Evolutionary conservation across 2,329 filamentous ascomycete species (phyloP).

Genomic region (Penicillium rolfsii): DNA sequence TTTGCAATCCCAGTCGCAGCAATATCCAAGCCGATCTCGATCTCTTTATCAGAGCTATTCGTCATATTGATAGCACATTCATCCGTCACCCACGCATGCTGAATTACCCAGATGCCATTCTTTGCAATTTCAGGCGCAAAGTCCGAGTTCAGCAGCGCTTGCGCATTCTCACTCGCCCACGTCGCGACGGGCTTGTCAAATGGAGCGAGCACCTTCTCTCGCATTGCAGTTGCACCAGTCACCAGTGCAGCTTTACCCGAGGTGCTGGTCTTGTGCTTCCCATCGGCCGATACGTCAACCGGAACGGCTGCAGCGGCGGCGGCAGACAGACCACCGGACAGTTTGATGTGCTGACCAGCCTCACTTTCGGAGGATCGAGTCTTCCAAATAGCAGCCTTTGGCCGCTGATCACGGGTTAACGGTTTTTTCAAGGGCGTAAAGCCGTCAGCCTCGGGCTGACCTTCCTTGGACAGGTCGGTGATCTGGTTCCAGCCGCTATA

Average conservation of each 20-base stretch:
- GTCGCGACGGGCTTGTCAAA: neutral
- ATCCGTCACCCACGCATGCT: slow-evolving; percentile 16
- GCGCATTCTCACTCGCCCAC: slow-evolving; percentile 16
- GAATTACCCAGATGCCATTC: slow-evolving; percentile 14
- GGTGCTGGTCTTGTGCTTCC: slow-evolving; percentile 14
- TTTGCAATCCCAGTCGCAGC: slow-evolving; percentile 18
- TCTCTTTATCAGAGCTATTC: slow-evolving; percentile 16
- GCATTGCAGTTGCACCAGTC: neutral
- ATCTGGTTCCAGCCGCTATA: slow-evolving; percentile 13
- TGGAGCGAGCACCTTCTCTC: slow-evolving; percentile 4
- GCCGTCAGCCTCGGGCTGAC: slow-evolving; percentile 14
- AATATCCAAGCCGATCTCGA: slow-evolving; percentile 14
- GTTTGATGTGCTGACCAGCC: slow-evolving; percentile 10
- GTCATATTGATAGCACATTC: slow-evolving; percentile 16
- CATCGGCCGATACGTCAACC: slow-evolving; percentile 13
- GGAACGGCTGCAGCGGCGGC: slow-evolving; percentile 4
- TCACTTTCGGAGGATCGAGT: slow-evolving; percentile 12
- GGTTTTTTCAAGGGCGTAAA: neutral
- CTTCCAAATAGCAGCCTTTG: slow-evolving; percentile 4
- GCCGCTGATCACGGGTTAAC: neutral
- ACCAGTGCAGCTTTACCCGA: slow-evolving; percentile 18
- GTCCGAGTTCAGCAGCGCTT: slow-evolving; percentile 6
- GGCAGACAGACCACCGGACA: slow-evolving; percentile 13
- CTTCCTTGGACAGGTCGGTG: slow-evolving; percentile 17
- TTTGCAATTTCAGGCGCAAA: slow-evolving; percentile 11